Evolutionary conservation across 352 stramenopile species (phyloP), one percentile per base, ranked within the genome.

Genomic region (Pythium phragmitis): DNA sequence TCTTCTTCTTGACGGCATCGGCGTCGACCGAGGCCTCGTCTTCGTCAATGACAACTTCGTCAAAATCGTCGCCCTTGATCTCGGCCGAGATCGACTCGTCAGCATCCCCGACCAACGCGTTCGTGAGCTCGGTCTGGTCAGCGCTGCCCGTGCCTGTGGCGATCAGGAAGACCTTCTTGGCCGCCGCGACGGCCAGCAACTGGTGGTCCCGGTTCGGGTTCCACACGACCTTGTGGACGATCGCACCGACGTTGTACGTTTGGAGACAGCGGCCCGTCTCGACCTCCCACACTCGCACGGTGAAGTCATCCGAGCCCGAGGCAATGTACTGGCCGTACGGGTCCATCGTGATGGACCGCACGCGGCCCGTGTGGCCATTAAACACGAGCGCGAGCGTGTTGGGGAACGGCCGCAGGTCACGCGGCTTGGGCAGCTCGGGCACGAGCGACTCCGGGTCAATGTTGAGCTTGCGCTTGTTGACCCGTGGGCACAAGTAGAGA

Each of bases 391-490:
- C 89, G 67, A 94, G 84, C 45, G 88, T 95, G 70, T 98, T 99
- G 3, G 98, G 98, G 82, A 99, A 99, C 14, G 98, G 98, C 59
- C 96, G 91, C 56, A 99, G 79, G 65, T 99, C 98, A 56, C 85
- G 89, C 9, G 97, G 94, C 63, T 98, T 98, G 0, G 98, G 98
- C 47, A 99, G 82, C 66, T 98, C 83, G 0, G 98, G 98, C 43
- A 99, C 87, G 34, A 99, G 81, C 56, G 85, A 96, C 58, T 98
- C 92, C 0, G 97, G 97, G 78, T 99, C 97, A 71, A 99, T 99
- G 74, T 99, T 99, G 61, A 99, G 82, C 55, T 98, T 95, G 54
- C 92, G 87, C 82, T 99, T 96, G 78, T 94, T 96, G 45, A 94
- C 84, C 65, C 98, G 92, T 41, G 98, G 98, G 57, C 92, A 98